A percentile compares a stretch with the other conserved stretches of the same genome.
These are phyloP conservation scores for Diophrys sp. DNA, from an alignment of 73 alveolate species.

Conservation along the genomic window DNA sequence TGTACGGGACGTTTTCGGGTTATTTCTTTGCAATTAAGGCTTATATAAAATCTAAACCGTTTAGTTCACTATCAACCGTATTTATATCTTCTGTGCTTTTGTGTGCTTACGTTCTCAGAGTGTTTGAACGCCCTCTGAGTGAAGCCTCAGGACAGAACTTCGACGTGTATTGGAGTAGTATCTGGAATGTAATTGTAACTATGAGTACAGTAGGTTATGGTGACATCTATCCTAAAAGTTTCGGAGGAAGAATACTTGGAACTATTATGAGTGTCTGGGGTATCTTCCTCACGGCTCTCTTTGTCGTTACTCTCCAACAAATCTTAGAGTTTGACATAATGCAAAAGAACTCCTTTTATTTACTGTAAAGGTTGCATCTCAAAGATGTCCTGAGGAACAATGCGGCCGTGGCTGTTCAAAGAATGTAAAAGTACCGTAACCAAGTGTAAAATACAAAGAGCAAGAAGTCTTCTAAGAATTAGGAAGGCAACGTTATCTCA, in stretches of 20 bases:
- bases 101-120: slow-evolving; percentile 48
- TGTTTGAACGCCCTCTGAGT: slow-evolving; percentile 46
- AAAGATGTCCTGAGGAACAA: slow-evolving; percentile 1
- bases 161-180: slow-evolving; percentile 42
- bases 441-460: background rate
- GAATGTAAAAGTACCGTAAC: background rate
- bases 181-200: slow-evolving; percentile 57
- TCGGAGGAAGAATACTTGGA: slow-evolving; percentile 52
- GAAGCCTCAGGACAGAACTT: slow-evolving; percentile 39
- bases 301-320: slow-evolving; percentile 39
- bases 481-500: background rate
- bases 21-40: slow-evolving; percentile 6
- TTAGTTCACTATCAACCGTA: background rate
- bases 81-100: background rate
- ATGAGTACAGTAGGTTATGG: slow-evolving; percentile 78
- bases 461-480: no score
- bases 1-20: slow-evolving; percentile 9
- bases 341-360: slow-evolving; percentile 11
- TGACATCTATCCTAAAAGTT: slow-evolving; percentile 54
- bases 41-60: background rate
- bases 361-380: slow-evolving; percentile 13
- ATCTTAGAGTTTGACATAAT: slow-evolving; percentile 9
- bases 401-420: slow-evolving; percentile 18
- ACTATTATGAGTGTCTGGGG: slow-evolving; percentile 60
- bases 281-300: slow-evolving; percentile 36